These are phyloP conservation scores for Silene uniflora DNA, from an alignment of 148 eudicot genomes.

Conservation along the genomic window DNA sequence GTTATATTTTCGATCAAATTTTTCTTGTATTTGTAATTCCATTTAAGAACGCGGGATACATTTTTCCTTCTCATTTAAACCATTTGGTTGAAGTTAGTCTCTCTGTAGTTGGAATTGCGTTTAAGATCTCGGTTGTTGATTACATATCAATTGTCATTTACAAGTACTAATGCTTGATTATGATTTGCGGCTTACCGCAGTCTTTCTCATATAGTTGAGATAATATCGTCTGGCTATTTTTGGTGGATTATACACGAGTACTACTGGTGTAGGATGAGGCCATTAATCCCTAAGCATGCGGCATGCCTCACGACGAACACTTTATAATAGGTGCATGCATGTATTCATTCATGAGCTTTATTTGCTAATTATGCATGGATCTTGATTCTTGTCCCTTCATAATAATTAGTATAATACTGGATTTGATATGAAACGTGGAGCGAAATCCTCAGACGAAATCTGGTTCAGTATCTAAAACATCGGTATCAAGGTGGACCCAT, in stretches of 20 bases:
- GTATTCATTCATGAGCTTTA: not conserved
- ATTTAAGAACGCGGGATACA: conserved; percentile 8
- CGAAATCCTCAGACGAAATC: no score
- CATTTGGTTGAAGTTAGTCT: not conserved
- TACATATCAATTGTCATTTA: no score
- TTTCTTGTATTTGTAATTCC: conserved; percentile 15
- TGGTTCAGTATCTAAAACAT: no score
- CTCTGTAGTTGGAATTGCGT: not conserved
- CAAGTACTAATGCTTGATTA: no score
- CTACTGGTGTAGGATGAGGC: not conserved
- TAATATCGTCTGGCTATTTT: not conserved
- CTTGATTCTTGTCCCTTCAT: not conserved
- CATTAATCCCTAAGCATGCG: not conserved
- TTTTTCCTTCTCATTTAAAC: not conserved
- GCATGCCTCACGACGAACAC: not conserved
- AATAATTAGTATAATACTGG: not conserved
- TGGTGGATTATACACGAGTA: not conserved
- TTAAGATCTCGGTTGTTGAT: no score
- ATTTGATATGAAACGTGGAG: no score
- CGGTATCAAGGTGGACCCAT: no score
- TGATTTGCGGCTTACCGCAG: no score
- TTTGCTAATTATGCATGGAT: not conserved
- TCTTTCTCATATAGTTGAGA: no score
- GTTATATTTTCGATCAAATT: conserved; percentile 22
- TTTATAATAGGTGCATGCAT: not conserved